Conservation (phyloP, 257 asterid genomes). For the Solanum microdontum region DNA sequence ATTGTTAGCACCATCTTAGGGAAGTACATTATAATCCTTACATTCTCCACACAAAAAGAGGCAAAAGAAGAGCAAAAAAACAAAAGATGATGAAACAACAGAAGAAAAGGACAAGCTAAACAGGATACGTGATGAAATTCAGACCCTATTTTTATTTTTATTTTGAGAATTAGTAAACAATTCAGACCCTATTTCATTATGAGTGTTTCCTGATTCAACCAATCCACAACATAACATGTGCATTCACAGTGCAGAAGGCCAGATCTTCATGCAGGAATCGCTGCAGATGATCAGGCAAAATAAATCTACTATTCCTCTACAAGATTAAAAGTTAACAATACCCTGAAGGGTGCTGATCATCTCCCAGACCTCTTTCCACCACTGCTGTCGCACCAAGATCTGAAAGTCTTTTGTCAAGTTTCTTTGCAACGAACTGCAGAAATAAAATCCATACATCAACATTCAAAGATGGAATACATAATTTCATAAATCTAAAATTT, state of each 20-base stretch:
- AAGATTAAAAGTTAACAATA: conserved; percentile 15
- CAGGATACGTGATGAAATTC: not conserved
- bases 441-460: conserved; percentile 3
- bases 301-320: not conserved
- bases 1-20: not conserved
- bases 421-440: conserved; percentile 93
- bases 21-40: not conserved
- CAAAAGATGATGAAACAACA: not conserved
- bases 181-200: not conserved
- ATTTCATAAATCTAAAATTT: not conserved
- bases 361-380: conserved; percentile 89
- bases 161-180: not conserved
- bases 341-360: conserved; percentile 98
- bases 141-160: not conserved
- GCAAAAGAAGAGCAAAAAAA: not conserved
- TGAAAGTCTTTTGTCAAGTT: conserved; percentile 78
- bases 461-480: not conserved
- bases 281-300: not conserved
- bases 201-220: not conserved
- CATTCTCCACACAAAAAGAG: not conserved
- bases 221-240: not conserved
- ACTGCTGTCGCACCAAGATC: conserved; percentile 69
- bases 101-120: not conserved
- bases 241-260: not conserved
- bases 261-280: not conserved